Percentiles rank a stretch among this genome's conserved stretches.
Evolutionary conservation across 352 stramenopile genomes (phyloP).

Genomic region (Pythium vanterpoolii): DNA sequence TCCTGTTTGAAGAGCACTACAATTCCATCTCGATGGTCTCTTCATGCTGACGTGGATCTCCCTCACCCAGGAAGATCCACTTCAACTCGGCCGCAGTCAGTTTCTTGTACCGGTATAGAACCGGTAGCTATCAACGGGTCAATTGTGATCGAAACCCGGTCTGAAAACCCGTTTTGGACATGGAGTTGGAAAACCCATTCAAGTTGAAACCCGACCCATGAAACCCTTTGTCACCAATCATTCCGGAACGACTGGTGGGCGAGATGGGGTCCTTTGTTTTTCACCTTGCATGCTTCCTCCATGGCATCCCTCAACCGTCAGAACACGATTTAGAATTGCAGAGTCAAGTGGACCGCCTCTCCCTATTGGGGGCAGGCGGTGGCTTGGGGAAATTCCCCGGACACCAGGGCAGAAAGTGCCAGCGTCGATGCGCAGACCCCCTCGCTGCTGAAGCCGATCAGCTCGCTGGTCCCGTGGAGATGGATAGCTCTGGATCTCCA

Average conservation of each 20-base stretch:
- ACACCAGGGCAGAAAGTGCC: conserved; percentile 87
- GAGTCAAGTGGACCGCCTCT: conserved; percentile 72
- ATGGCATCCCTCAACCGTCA: conserved; percentile 26
- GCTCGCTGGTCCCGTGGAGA: background rate
- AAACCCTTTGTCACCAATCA: background rate
- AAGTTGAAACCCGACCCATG: conserved; percentile 22
- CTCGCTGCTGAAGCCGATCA: conserved; percentile 54
- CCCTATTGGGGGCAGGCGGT: conserved; percentile 20
- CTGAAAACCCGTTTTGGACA: too few relatives aligned
- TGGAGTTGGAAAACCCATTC: too few relatives aligned
- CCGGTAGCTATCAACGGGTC: too few relatives aligned
- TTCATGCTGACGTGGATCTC: too few relatives aligned
- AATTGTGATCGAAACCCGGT: too few relatives aligned
- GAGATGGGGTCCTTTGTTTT: background rate
- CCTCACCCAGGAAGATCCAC: too few relatives aligned
- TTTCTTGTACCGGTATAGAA: too few relatives aligned
- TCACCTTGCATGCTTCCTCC: background rate
- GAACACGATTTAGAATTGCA: conserved; percentile 93
- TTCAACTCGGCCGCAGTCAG: too few relatives aligned
- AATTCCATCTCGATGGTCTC: too few relatives aligned
- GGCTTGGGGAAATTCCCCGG: conserved; percentile 90
- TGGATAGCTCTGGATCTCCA: background rate
- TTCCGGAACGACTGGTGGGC: background rate
- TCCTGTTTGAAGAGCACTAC: too few relatives aligned
- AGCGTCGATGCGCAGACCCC: conserved; percentile 78